Evolutionary conservation across 176 grass and related monocot genomes (phyloP), one percentile per base, ranked within the genome.

Genomic region (Phyllostachys edulis): DNA sequence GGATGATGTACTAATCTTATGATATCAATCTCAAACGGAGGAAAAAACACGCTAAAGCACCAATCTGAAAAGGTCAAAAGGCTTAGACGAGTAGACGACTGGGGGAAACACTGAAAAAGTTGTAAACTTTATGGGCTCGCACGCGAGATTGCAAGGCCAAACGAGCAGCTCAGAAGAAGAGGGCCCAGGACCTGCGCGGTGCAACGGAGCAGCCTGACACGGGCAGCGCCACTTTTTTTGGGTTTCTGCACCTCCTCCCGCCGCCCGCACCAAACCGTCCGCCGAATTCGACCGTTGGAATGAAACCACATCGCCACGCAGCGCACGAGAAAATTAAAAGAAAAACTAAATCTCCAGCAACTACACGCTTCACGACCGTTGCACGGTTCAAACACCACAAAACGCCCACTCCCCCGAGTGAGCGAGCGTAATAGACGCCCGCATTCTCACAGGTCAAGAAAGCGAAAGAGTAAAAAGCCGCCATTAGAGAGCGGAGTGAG

Each of bases 241-340:
- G 84, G 61, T 79, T 67, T 52, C 40, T 42, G 84, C 29, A 41
- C 50, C 63, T 2, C 27, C 24, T 17, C 8, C 40, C 26, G 64
- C 15, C 59, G 37, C 62, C 23, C 42, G 8, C 18, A 26, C 23
- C 65, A 77, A 45, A 71, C 59, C 47, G 12, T 47, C 73, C 7
- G 26, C 27, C 61, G 12, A 12, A 87, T 84, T 51, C 50, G 88
- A 90, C 91, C 91, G 91, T 93, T 93, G 85, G 88, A 41, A 27
- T 9, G 69, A 63, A 47, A 7, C 21, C 47, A 23, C 73, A 73
- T 56, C 82, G 65, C 61, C 12, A 10, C 70, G 20, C 5, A 73
- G 13, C 59, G 54, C 76, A 76, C 64, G 85, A 83, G 76, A 73
- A 87, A 69, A 80, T 39, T 60, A 71, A 64, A 81, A 77, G 47